phyloP scores from a whole-genome alignment of 179 eudicot genomes.

The Heliamphora pulchella region DNA sequence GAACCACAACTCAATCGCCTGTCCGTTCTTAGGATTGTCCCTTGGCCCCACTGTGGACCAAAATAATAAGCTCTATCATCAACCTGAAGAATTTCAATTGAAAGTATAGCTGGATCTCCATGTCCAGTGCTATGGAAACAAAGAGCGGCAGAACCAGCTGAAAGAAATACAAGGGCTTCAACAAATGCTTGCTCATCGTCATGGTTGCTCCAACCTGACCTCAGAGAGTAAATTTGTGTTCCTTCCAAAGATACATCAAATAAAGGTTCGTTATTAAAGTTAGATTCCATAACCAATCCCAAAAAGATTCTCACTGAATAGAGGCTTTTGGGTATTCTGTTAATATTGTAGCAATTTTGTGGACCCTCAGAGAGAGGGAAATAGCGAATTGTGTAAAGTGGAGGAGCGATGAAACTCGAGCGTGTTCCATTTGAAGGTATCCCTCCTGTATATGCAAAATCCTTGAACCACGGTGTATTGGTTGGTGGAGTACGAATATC shows the following conservation, averaged over 20 bases:
- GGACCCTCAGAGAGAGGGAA: constrained; percentile 93
- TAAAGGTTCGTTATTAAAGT: constrained; percentile 77
- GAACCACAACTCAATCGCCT: constrained; percentile 65
- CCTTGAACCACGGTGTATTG: constrained; percentile 81
- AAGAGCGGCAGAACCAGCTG: constrained; percentile 56
- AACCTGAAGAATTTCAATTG: constrained; percentile 88
- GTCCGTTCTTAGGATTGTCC: constrained; percentile 58
- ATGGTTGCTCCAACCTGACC: constrained; percentile 77
- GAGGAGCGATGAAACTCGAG: constrained; percentile 77
- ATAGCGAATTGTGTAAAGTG: constrained; percentile 65
- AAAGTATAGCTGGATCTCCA: constrained; percentile 84
- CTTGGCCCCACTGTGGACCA: constrained; percentile 63
- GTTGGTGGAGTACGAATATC: constrained; percentile 60
- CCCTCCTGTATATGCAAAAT: constrained; percentile 88
- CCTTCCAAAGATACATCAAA: constrained; percentile 90
- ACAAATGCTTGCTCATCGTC: constrained; percentile 60
- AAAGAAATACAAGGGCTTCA: constrained; percentile 69
- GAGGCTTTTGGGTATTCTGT: constrained; percentile 74
- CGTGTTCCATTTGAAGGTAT: constrained; percentile 68
- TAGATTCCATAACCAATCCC: constrained; percentile 66
- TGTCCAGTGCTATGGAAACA: constrained; percentile 99
- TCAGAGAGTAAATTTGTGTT: constrained; percentile 64
- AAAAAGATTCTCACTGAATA: constrained; percentile 69
- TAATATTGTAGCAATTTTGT: constrained; percentile 78
- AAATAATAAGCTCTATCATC: constrained; percentile 65